phyloP scores from a whole-genome alignment of 1,284 basidiomycete genomes.

The Leccinum angustisporum region DNA sequence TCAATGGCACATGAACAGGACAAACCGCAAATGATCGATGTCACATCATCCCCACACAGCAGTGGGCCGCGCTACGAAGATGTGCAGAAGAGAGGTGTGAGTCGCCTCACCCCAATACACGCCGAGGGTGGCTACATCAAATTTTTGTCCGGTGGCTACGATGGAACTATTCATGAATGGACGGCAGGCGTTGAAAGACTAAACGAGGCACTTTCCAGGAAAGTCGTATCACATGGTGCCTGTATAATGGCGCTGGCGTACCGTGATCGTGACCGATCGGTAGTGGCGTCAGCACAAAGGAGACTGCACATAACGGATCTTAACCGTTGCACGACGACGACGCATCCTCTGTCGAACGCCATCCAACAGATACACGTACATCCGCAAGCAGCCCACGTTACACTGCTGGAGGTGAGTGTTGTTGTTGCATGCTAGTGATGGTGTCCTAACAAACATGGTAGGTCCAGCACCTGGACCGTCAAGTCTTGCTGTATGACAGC shows the following conservation, averaged over 20 bases:
- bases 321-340: constrained; percentile 27
- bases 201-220: constrained; percentile 24
- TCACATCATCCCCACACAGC: constrained; percentile 30
- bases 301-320: constrained; percentile 37
- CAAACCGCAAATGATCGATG: constrained; percentile 32
- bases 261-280: constrained; percentile 31
- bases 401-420: constrained; percentile 47
- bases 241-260: constrained; percentile 40
- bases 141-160: constrained; percentile 47
- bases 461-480: constrained; percentile 49
- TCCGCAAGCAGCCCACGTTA: constrained; percentile 41
- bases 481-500: constrained; percentile 49
- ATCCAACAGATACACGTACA: constrained; percentile 49
- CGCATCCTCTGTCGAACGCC: constrained; percentile 38
- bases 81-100: constrained; percentile 37
- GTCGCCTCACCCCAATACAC: constrained; percentile 38
- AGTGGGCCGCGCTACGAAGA: constrained; percentile 29
- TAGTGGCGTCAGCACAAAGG: constrained; percentile 37
- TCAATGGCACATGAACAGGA: constrained; percentile 22
- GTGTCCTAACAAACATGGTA: constrained; percentile 25
- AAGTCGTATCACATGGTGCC: constrained; percentile 32
- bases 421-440: constrained; percentile 15
- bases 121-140: constrained; percentile 31
- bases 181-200: constrained; percentile 26
- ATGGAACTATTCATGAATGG: constrained; percentile 44